Base-by-base conservation (phyloP, 116 monocot genomes). In the Posidonia oceanica region DNA sequence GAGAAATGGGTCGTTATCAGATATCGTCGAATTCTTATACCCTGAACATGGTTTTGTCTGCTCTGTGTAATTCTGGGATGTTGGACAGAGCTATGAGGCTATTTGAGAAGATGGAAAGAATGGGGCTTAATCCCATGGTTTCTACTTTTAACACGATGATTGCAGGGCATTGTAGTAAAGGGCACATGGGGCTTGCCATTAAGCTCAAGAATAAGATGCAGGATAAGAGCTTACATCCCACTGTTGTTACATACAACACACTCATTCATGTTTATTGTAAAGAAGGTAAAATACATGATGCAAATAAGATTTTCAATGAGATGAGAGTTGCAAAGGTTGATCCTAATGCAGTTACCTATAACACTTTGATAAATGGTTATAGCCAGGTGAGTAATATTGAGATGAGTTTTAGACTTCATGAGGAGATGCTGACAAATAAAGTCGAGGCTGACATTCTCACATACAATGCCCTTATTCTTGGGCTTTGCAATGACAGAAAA, bases 401-500 rank as follows among this genome's bases (percentile, higher is more conserved):
- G 67, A 89, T 83, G 85, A 83, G 79, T 61, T 71, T 59, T 13
- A 80, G 81, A 74, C 68, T 96, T 72, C 80, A 66, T 75, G 91
- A 89, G 54, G 96, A 96, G 74, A 91, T 96, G 92, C 12, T 80
- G 17, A 79, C 52, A 51, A 78, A 75, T 68, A 73, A 84, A 23
- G 64, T 91, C 15, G 74, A 80, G 66, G 74, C 74, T 13, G 83
- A 87, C 80, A 82, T 91, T 61, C 6, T 87, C 20, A 96, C 96
- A 18, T 96, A 87, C 66, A 96, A 96, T 79, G 77, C 86, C 0
- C 68, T 88, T 36, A 96, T 96, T 44, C 66, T 73, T 39, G 96
- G 91, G 41, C 77, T 87, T 7, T 96, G 96, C 69, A 89, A 87
- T 67, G 83, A 87, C 75, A 92, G 96, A 36, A 96, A 91, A 96